Base-by-base conservation (phyloP, 768 basidiomycete genomes). In the Lentinula sp. region DNA sequence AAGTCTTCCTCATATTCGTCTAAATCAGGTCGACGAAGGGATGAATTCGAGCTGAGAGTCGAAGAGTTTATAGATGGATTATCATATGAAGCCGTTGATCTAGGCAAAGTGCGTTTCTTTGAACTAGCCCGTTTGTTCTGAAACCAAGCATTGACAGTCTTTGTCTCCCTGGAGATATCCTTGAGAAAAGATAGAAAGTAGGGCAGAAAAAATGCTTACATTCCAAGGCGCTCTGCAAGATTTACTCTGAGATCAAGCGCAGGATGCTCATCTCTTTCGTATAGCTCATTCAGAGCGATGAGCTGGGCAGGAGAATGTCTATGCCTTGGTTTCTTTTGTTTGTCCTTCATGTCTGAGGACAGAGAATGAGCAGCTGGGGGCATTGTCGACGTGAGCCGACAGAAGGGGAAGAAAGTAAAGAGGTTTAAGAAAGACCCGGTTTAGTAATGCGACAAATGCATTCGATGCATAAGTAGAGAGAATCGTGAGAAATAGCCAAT, bases 101-200 rank as follows among this genome's bases (percentile, higher is more conserved):
- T 61, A 70, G 77, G 70, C 79, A 81, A 71, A 76, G 81, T 76
- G 20, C 81, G 77, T 73, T 91, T 91, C 81, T 90, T 91, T 66
- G 83, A 85, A 12, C 89, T 90, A 6, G 90, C 90, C 59, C 90
- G 81, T 78, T 91, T 91, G 71, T 91, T 91, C 75, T 91, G 90
- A 73, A 91, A 92, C 87, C 88, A 91, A 13, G 90, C 87, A 70
- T 89, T 88, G 69, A 91, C 89, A 2, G 88, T 90, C 80, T 91
- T 91, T 72, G 84, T 85, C 71, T 91, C 88, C 86, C 90, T 91
- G 69, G 57, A 59, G 63, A 57, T 64, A 61, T 60, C 52, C 67
- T 63, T 37, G 61, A 58, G 46, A 49, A 54, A 58, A 53, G 56
- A 28, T 54, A 60, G 60, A 54, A 53, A 60, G 66, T 15, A 37